Evolutionary conservation across 2,329 filamentous ascomycete species (phyloP), one percentile per base, ranked within the genome.

Genomic region (Stemphylium beticola): DNA sequence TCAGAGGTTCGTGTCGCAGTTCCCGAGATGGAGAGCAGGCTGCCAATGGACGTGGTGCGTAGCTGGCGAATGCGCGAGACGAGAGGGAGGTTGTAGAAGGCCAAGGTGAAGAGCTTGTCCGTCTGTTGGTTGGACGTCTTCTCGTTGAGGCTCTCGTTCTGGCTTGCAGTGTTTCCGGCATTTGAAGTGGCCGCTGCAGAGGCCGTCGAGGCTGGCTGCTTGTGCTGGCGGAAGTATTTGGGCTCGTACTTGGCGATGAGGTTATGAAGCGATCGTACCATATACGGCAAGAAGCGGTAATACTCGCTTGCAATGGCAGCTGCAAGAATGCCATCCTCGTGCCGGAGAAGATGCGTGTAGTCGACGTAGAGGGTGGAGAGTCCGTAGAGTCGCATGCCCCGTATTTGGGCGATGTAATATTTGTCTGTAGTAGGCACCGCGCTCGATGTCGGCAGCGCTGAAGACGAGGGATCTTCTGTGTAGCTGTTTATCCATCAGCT

Each of bases 1-100:
- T 99, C 95, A 9, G 95, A 99, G 5, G 95, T 99, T 74, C 95
- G 86, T 1, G 95, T 99, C 24, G 96, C 93, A 0, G 95, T 99
- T 42, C 95, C 95, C 7, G 95, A 99, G 65, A 99, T 96, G 10
- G 95, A 97, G 5, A 96, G 85, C 38, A 99, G 84, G 72, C 93
- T 91, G 49, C 95, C 95, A 66, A 99, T 96, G 65, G 96, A 93
- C 58, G 86, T 84, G 22, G 95, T 96, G 29, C 95, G 88, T 59
- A 99, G 81, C 67, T 92, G 88, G 56, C 93, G 90, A 52, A 97
- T 86, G 62, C 93, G 84, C 2, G 92, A 95, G 12, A 96, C 90
- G 1, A 96, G 83, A 0, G 93, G 91, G 24, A 97, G 80, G 72
- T 97, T 96, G 80, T 96, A 96, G 68, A 97, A 96, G 29, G 93